A percentile compares a stretch with the other conserved stretches of the same genome.
These are phyloP conservation scores for Beauveria sp. DNA, from an alignment of 2,329 filamentous ascomycete genomes.

Conservation along the genomic window DNA sequence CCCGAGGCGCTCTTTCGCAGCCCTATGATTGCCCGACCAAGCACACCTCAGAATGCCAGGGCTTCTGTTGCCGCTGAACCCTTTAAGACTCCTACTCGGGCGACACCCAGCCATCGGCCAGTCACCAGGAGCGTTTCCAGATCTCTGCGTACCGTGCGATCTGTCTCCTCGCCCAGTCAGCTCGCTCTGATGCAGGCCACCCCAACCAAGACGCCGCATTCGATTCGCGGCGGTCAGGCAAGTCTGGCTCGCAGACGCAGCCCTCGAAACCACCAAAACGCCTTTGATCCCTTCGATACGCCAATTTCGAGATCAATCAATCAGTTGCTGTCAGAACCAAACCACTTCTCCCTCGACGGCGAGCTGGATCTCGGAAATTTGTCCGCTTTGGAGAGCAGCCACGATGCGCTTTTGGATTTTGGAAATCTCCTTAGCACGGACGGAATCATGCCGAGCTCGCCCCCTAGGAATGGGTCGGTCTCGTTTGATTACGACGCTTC, in stretches of 20 bases:
- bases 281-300: slow-evolving; percentile 39
- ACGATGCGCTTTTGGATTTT: slow-evolving; percentile 36
- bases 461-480: slow-evolving; percentile 27
- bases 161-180: slow-evolving; percentile 37
- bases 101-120: slow-evolving; percentile 53
- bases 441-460: slow-evolving; percentile 39
- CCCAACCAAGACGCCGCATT: slow-evolving; percentile 37
- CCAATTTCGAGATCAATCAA: slow-evolving; percentile 57
- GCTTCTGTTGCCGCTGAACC: slow-evolving; percentile 29
- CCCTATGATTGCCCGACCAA: slow-evolving; percentile 37
- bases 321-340: slow-evolving; percentile 53
- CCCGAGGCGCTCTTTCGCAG: slow-evolving; percentile 62
- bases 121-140: slow-evolving; percentile 54
- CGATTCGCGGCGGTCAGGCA: slow-evolving; percentile 18
- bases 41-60: slow-evolving; percentile 45
- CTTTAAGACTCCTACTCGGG: slow-evolving; percentile 57
- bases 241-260: slow-evolving; percentile 35
- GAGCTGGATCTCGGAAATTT: slow-evolving; percentile 37
- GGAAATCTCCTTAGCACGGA: slow-evolving; percentile 41
- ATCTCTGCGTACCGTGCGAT: slow-evolving; percentile 42
- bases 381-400: slow-evolving; percentile 31
- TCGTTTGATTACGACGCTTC: slow-evolving; percentile 23
- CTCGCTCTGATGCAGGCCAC: slow-evolving; percentile 37
- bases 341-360: slow-evolving; percentile 35
- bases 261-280: slow-evolving; percentile 31